Base-by-base conservation (phyloP, 2,329 filamentous ascomycete species). In the Apiospora phragmitis region DNA sequence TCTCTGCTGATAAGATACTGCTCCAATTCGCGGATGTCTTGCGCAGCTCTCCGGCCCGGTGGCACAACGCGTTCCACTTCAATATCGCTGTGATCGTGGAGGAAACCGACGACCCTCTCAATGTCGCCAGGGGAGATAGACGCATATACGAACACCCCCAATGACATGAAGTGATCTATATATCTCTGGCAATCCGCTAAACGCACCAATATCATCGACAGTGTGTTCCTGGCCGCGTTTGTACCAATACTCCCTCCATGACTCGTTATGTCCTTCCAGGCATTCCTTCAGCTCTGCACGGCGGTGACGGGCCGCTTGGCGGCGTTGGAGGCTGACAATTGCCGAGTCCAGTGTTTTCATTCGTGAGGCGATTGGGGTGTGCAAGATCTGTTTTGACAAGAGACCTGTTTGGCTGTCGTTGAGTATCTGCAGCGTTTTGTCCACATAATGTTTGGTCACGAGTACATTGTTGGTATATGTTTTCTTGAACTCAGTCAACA, bases 111-210 rank as follows among this genome's bases (percentile, higher is more conserved):
- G 29, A 73, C 70, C 9, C 67, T 72, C 14, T 70, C 68, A 12
- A 72, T 38, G 21, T 72, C 70, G 1, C 67, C 26, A 7, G 72
- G 70, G 70, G 35, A 68, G 69, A 35, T 71, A 73, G 8, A 71
- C 67, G 26, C 68, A 72, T 24, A 73, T 45, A 6, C 70, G 67
- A 5, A 55, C 66, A 0, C 72, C 70, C 1, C 72, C 72, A 59
- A 73, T 70, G 45, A 72, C 72, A 4, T 69, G 70, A 3, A 73
- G 69, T 3, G 67, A 68, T 14, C 65, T 8, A 5, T 72, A 38
- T 65, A 73, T 68, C 32, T 65, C n/a, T 16, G 18, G 16, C 18
- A 2, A 35, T 7, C 7, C 29, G 4, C 7, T 5, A 21, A 59
- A 59, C 7, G 51, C 14, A 1, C 51, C 51, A 1, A 59, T 9